Percentiles rank a stretch among this genome's conserved stretches.
These are phyloP conservation scores for Arthrocladium fulminans DNA, from an alignment of 2,329 filamentous ascomycete genomes.

Conservation along the genomic window DNA sequence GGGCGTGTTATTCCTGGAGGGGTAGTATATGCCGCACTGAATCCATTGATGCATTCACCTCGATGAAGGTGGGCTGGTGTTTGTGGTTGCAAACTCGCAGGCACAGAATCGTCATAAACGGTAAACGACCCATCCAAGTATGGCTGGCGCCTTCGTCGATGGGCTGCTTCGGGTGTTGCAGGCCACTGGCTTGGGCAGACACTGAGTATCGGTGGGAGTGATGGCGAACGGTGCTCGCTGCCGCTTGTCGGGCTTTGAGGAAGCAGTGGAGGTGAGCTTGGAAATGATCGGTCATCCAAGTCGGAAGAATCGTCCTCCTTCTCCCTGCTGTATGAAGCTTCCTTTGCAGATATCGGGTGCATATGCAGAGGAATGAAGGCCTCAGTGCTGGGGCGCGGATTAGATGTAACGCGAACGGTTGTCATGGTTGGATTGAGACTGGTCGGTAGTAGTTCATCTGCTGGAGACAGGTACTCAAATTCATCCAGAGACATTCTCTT, in stretches of 20 bases:
- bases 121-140: slow-evolving; percentile 19
- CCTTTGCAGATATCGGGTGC: neutral
- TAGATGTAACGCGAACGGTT: neutral
- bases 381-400: slow-evolving; percentile 9
- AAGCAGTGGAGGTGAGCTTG: slow-evolving; percentile 18
- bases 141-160: slow-evolving; percentile 5
- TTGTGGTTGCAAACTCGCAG: slow-evolving; percentile 17
- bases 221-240: neutral
- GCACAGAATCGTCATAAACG: slow-evolving; percentile 22
- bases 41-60: slow-evolving; percentile 13
- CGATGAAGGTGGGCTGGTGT: slow-evolving; percentile 21
- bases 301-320: neutral
- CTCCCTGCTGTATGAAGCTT: neutral
- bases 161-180: slow-evolving; percentile 10
- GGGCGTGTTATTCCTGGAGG: slow-evolving; percentile 16
- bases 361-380: slow-evolving; percentile 4
- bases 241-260: neutral
- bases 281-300: slow-evolving; percentile 4
- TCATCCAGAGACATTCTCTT: neutral
- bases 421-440: neutral
- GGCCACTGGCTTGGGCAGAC: slow-evolving; percentile 9
- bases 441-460: neutral
- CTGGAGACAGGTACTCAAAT: neutral
- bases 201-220: slow-evolving; percentile 10
- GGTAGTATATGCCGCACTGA: slow-evolving; percentile 20